Evolutionary conservation across 2,329 filamentous ascomycete species (phyloP).

Genomic region (Juglanconis oblonga): DNA sequence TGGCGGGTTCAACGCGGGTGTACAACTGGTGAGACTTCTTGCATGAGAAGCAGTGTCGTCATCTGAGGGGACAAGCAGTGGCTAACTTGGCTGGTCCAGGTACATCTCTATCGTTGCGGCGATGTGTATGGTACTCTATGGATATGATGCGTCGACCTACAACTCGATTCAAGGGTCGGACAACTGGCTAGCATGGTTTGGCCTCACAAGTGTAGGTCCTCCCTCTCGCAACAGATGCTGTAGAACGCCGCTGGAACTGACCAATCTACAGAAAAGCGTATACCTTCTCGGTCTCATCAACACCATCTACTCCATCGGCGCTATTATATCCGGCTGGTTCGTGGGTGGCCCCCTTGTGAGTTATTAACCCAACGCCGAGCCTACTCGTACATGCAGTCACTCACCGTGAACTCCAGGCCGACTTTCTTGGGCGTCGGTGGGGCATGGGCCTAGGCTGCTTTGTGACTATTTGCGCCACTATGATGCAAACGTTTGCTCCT

Average conservation of each 20-base stretch:
- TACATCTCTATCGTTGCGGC: slow-evolving; percentile 69
- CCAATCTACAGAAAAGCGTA: slow-evolving; percentile 13
- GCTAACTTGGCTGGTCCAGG: slow-evolving; percentile 33
- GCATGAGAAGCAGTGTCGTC: neutral
- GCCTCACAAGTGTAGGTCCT: slow-evolving; percentile 38
- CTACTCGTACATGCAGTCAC: neutral
- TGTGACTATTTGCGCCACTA: slow-evolving; percentile 64
- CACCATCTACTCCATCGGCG: slow-evolving; percentile 68
- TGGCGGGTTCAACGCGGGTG: slow-evolving; percentile 24
- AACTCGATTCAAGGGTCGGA: slow-evolving; percentile 68
- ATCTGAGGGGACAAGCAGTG: neutral
- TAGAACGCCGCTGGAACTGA: neutral
- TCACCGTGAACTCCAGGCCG: slow-evolving; percentile 34
- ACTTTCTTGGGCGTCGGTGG: slow-evolving; percentile 58
- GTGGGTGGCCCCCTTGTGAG: slow-evolving; percentile 58
- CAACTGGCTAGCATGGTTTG: slow-evolving; percentile 65
- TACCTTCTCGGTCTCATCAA: slow-evolving; percentile 54
- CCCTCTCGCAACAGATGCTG: neutral
- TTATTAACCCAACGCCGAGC: neutral
- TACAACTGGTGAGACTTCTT: slow-evolving; percentile 25
- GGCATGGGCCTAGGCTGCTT: slow-evolving; percentile 65
- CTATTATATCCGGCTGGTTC: slow-evolving; percentile 69
- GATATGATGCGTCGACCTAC: slow-evolving; percentile 72
- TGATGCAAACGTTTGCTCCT: slow-evolving; percentile 66
- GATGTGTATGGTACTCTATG: slow-evolving; percentile 72